These are phyloP conservation scores for Penicillium freii DNA, from an alignment of 2,329 filamentous ascomycete genomes.

Conservation along the genomic window DNA sequence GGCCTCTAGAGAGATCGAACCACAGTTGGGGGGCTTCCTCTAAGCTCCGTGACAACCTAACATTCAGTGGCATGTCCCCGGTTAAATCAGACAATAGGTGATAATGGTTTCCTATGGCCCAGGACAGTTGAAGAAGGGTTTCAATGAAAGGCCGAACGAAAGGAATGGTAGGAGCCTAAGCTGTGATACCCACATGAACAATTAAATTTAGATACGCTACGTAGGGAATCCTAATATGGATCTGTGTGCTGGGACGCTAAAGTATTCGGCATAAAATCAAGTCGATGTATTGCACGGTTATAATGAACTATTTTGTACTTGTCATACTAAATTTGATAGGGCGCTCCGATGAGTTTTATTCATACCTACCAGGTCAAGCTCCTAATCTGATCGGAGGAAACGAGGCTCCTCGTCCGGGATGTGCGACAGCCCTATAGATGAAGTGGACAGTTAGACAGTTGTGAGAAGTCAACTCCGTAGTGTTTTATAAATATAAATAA, in stretches of 20 bases:
- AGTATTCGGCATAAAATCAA: too few species aligned
- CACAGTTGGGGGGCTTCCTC: neutral
- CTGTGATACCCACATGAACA: neutral
- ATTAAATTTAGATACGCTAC: too few species aligned
- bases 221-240: too few species aligned
- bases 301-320: too few species aligned
- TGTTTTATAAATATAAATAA: neutral
- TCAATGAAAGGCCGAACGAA: neutral
- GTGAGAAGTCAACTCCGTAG: neutral
- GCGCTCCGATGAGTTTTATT: neutral
- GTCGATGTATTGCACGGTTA: too few species aligned
- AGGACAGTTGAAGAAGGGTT: neutral
- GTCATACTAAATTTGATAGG: too few species aligned
- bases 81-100: too few species aligned
- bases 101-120: too few species aligned
- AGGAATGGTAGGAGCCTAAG: neutral
- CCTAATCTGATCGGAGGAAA: neutral
- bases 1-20: neutral
- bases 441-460: neutral
- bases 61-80: neutral
- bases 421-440: neutral
- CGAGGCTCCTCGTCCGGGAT: neutral
- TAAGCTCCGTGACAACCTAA: neutral
- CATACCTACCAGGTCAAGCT: neutral
- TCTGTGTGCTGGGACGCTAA: too few species aligned